Evolutionary conservation across 441 rosid species (phyloP).

Genomic region (Dalechampia spathulata): DNA sequence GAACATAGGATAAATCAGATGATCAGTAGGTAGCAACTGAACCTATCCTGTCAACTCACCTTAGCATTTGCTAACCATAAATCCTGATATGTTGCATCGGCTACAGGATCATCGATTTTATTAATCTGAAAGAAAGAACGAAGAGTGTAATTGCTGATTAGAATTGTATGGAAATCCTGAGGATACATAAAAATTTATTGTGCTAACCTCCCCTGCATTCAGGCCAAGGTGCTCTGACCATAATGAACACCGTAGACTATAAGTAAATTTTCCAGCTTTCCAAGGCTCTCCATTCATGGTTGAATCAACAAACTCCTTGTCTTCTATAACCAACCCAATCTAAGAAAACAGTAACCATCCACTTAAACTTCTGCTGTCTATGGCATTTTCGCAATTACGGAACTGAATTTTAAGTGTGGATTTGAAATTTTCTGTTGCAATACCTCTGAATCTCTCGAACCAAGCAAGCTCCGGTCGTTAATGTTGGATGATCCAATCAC

Average conservation of each 20-base stretch:
- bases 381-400: no score
- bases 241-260: slow-evolving; percentile 71
- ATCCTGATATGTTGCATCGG: slow-evolving; percentile 76
- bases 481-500: slow-evolving; percentile 92
- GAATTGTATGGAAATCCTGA: not conserved
- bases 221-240: slow-evolving; percentile 99
- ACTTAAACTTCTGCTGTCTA: not conserved
- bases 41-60: slow-evolving; percentile 33
- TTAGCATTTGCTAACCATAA: slow-evolving; percentile 83
- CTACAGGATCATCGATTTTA: slow-evolving; percentile 68
- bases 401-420: no score
- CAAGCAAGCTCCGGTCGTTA: slow-evolving; percentile 94
- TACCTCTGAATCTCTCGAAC: slow-evolving; percentile 99
- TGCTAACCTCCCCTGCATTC: slow-evolving; percentile 57
- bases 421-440: no score
- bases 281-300: slow-evolving; percentile 86
- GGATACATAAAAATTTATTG: no score
- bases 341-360: slow-evolving; percentile 26
- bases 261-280: slow-evolving; percentile 88
- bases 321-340: slow-evolving; percentile 90
- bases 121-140: slow-evolving; percentile 38
- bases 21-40: no score
- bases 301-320: slow-evolving; percentile 78
- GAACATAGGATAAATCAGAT: no score
- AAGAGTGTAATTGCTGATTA: slow-evolving; percentile 6